Conservation (phyloP, 2,329 filamentous ascomycete species). For the Zymoseptoria pseudotritici region DNA sequence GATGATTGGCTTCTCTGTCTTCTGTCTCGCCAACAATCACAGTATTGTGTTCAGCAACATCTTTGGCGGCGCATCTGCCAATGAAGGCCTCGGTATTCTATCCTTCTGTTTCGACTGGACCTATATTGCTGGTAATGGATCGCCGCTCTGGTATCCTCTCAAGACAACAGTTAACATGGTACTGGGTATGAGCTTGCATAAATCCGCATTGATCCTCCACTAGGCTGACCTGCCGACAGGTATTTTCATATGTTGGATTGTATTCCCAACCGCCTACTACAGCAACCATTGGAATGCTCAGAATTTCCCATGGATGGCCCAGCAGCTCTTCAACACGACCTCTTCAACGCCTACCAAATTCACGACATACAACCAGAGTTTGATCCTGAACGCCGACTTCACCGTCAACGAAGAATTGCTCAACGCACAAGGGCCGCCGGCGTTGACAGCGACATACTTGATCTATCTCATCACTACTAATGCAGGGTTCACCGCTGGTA, state of each 20-base stretch:
- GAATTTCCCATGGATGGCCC: constrained; percentile 39
- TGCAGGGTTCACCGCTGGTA: constrained; percentile 41
- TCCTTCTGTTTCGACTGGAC: constrained; percentile 40
- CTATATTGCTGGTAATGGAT: constrained; percentile 31
- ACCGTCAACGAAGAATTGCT: constrained; percentile 34
- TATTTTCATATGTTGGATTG: not conserved
- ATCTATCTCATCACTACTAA: constrained; percentile 39
- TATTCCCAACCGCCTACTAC: constrained; percentile 37
- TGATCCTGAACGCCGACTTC: constrained; percentile 35
- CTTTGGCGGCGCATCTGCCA: constrained; percentile 44
- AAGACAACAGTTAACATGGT: constrained; percentile 3
- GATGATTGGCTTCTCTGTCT: constrained; percentile 37
- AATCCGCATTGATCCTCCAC: not conserved
- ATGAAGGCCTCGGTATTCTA: constrained; percentile 41
- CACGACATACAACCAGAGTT: constrained; percentile 37
- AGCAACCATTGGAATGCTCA: constrained; percentile 36
- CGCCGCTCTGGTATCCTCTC: constrained; percentile 6
- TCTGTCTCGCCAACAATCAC: constrained; percentile 41
- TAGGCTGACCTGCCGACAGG: not conserved
- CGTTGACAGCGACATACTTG: constrained; percentile 33
- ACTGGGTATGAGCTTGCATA: not conserved
- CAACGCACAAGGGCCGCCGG: constrained; percentile 35
- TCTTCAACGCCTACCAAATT: constrained; percentile 32
- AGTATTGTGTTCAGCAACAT: constrained; percentile 41
- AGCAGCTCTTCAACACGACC: constrained; percentile 34